Evolutionary conservation across 257 asterid species (phyloP), one percentile per base, ranked within the genome.

Genomic region (Solanum ahanhuiri): DNA sequence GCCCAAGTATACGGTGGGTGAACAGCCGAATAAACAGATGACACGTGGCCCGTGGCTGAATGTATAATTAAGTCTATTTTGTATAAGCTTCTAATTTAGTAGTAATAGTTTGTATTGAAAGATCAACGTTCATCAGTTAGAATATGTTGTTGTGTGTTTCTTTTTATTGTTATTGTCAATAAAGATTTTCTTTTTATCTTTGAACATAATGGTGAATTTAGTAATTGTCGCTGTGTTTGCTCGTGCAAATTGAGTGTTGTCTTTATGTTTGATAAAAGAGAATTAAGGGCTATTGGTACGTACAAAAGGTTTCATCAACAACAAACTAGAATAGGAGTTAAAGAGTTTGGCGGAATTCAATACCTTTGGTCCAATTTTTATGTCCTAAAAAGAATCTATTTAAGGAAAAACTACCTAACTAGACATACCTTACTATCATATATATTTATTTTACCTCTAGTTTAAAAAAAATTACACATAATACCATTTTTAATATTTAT

Each of bases 1-100:
- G 60, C 90, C 87, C 93, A 89, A 87, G 94, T 86, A 12, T 91
- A 87, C 18, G 3, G 1, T 25, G 25, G 20, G 20, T 83, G 43
- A 79, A 4, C 41, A 79, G 28, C 28, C 84, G 66, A 45, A 28
- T 79, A 12, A 75, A 9, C 0, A 77, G 15, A 77, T 43, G 9
- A 45, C 64, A 45, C 20, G 6, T 43, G 8, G 23, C 17, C 15
- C 10, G 25, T 43, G 4, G 5, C 39, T 41, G 3, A 41, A 77
- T 7, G 83, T 23, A 31, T 7, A 33, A 77, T 3, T 25, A 10
- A 23, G 72, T 64, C 34, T 9, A n/a, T n/a, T 60, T 60, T n/a
- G 69, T 60, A 8, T 23, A 64, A 23, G 71, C 2, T 64, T 64
- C 9, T 63, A 58, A 58, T 23, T 60, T 35, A 73, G 82, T 35